phyloP scores from a whole-genome alignment of 2,329 filamentous ascomycete species.

The Daldinia eschscholtzii region DNA sequence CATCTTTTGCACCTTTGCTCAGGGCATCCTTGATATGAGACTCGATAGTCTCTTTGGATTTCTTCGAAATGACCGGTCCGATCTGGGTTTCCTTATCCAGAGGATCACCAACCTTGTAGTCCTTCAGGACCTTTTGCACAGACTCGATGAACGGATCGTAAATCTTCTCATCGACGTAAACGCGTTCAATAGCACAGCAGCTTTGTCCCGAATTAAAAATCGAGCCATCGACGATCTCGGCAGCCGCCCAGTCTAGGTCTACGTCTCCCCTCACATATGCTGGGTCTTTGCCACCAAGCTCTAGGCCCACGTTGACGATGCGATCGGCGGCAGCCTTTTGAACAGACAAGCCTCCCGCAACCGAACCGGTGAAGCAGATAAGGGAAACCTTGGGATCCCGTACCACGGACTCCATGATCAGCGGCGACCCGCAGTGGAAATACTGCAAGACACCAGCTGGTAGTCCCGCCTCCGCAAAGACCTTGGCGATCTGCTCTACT shows the following conservation, averaged over 20 bases:
- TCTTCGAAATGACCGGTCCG: conserved; percentile 88
- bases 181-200: conserved; percentile 91
- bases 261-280: conserved; percentile 90
- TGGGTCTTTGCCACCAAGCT: conserved; percentile 94
- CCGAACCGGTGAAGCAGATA: conserved; percentile 94
- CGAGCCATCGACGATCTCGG: conserved; percentile 95
- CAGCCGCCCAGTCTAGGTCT: conserved; percentile 89
- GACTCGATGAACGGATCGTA: conserved; percentile 86
- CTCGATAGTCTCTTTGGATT: conserved; percentile 80
- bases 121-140: conserved; percentile 81
- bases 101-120: conserved; percentile 91
- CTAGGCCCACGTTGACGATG: conserved; percentile 86
- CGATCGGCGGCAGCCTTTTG: conserved; percentile 87
- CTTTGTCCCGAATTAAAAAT: conserved; percentile 99
- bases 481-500: conserved; percentile 82
- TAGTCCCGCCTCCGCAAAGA: conserved; percentile 84
- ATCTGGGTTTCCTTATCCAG: conserved; percentile 82
- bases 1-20: conserved; percentile 84
- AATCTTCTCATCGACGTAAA: conserved; percentile 89
- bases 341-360: conserved; percentile 86
- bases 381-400: conserved; percentile 81
- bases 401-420: conserved; percentile 81
- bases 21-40: conserved; percentile 86
- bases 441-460: conserved; percentile 88
- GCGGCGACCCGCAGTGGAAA: conserved; percentile 87